Conservation (phyloP, 345 rosid genomes). For the Populus ilicifolia region DNA sequence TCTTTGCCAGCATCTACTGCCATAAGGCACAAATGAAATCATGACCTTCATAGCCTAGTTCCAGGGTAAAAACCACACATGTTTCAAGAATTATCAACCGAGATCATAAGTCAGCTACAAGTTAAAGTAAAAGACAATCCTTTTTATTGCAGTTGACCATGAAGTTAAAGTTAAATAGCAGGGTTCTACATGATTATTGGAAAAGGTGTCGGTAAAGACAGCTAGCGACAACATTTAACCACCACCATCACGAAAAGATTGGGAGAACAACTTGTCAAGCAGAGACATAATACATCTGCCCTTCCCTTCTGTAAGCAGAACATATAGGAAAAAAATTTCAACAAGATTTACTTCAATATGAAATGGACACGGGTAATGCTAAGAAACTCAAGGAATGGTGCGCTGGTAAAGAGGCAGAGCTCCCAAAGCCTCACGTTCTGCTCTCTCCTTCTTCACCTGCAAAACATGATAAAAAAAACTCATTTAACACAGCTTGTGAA, state of each 20-base stretch:
- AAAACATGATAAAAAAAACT: conserved; percentile 1
- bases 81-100: background rate
- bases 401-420: conserved; percentile 93
- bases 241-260: conserved; percentile 4
- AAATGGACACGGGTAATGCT: conserved; percentile 3
- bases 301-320: background rate
- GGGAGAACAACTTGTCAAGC: conserved; percentile 4
- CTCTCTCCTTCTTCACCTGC: conserved; percentile 81
- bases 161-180: background rate
- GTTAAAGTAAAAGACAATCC: background rate
- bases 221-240: background rate
- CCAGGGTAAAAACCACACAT: background rate
- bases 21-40: no score
- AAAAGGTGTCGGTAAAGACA: conserved; percentile 5
- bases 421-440: conserved; percentile 86
- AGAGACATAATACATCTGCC: conserved; percentile 1
- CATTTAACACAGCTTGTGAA: background rate
- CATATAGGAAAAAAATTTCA: conserved; percentile 4
- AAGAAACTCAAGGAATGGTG: conserved; percentile 55
- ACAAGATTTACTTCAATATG: conserved; percentile 5
- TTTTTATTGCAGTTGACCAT: conserved; percentile 9
- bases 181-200: conserved; percentile 15
- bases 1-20: background rate
- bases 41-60: background rate
- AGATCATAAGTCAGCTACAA: background rate